phyloP scores from a whole-genome alignment of 2,329 filamentous ascomycete species.

The Verticillium zaregamsianum region DNA sequence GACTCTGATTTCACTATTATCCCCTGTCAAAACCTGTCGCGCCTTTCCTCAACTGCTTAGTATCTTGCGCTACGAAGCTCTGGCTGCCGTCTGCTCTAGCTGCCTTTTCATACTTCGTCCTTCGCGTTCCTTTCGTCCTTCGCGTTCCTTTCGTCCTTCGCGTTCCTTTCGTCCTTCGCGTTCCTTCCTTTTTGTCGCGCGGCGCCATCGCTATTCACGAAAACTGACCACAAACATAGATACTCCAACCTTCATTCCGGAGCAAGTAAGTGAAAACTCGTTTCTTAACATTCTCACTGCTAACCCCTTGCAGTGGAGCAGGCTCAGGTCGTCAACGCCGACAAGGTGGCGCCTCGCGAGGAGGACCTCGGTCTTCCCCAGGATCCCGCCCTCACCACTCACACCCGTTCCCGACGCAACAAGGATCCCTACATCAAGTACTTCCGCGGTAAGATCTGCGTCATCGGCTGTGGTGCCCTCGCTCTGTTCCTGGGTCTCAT shows the following conservation, averaged over 20 bases:
- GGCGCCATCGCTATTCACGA: not conserved
- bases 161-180: not conserved
- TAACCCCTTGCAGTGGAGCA: not conserved
- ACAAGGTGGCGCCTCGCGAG: not conserved
- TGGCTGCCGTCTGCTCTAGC: too few relatives aligned
- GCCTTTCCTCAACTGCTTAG: too few relatives aligned
- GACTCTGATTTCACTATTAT: too few relatives aligned
- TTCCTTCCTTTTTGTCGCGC: too few relatives aligned
- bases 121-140: not conserved
- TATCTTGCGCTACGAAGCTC: too few relatives aligned
- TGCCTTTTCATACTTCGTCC: not conserved
- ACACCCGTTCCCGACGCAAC: not conserved
- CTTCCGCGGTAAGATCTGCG: not conserved
- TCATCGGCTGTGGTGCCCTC: not conserved
- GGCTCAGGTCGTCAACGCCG: not conserved
- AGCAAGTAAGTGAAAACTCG: not conserved
- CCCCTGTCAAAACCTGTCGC: too few relatives aligned
- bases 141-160: not conserved
- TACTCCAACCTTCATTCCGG: not conserved
- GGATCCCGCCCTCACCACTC: not conserved
- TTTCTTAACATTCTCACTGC: not conserved
- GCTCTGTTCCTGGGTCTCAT: not conserved
- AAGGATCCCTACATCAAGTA: not conserved
- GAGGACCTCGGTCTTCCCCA: not conserved
- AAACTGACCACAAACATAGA: not conserved